A percentile compares a stretch with the other conserved stretches of the same genome.
These are phyloP conservation scores for Nannizzia gypsea DNA, from an alignment of 2,329 filamentous ascomycete species.

Conservation along the genomic window DNA sequence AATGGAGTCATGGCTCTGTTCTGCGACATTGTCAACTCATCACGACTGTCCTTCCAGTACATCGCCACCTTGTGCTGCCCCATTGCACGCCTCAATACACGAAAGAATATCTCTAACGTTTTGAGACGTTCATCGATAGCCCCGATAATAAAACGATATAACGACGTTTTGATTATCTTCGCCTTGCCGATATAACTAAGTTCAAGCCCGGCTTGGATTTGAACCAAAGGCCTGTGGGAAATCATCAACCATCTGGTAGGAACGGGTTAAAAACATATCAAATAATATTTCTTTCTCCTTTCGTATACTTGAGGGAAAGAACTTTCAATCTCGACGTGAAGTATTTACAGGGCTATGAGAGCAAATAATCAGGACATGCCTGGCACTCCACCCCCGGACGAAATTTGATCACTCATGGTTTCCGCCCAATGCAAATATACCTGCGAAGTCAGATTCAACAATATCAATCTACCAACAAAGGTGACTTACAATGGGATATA, in stretches of 20 bases:
- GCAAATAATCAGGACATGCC: too few species aligned
- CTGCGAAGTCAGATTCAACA: conserved; percentile 20
- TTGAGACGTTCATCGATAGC: not conserved
- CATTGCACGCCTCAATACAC: not conserved
- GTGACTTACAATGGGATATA: conserved; percentile 36
- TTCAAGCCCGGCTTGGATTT: too few species aligned
- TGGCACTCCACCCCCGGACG: not conserved
- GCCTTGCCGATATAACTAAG: not conserved
- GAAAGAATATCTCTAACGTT: not conserved
- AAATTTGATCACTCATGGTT: conserved; percentile 15
- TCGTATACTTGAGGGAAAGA: not conserved
- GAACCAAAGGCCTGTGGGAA: not conserved
- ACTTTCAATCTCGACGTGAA: not conserved
- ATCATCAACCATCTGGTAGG: not conserved
- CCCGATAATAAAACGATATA: not conserved
- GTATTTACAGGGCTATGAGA: not conserved
- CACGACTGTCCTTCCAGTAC: not conserved
- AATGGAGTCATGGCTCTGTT: not conserved
- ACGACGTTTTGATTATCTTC: not conserved
- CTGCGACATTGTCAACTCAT: not conserved
- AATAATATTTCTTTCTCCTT: not conserved
- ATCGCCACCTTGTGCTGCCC: not conserved
- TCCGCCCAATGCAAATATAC: conserved; percentile 34
- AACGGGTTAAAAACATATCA: not conserved
- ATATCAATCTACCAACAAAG: not conserved